Conservation (phyloP, 768 basidiomycete genomes). For the Pulveroboletus sp. region DNA sequence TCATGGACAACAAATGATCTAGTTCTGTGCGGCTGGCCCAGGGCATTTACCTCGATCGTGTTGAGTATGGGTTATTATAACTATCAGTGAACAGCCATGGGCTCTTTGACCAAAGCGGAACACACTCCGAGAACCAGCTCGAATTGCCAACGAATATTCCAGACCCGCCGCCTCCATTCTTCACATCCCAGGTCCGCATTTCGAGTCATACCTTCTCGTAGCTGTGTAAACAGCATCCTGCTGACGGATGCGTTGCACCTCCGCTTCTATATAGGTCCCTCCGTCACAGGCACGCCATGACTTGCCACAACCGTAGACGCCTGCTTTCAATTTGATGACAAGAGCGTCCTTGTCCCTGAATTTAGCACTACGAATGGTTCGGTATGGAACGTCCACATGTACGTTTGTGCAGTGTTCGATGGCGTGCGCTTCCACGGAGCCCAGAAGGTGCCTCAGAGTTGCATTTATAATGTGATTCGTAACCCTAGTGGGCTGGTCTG, state of each 20-base stretch:
- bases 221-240: background rate
- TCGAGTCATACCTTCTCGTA: background rate
- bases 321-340: background rate
- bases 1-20: background rate
- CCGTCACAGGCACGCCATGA: background rate
- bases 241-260: background rate
- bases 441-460: no score
- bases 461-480: no score
- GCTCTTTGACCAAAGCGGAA: background rate
- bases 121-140: background rate
- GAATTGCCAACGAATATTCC: no score
- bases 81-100: background rate
- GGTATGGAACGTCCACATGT: background rate
- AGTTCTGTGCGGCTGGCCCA: background rate
- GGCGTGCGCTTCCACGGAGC: background rate
- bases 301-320: background rate
- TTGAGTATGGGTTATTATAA: background rate
- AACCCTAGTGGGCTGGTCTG: no score
- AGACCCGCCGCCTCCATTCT: background rate
- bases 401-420: background rate
- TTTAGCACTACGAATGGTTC: background rate
- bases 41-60: background rate
- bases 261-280: background rate
- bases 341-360: constrained; percentile 3
- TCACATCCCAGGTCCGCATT: background rate